Evolutionary conservation across 2,329 filamentous ascomycete species (phyloP), one percentile per base, ranked within the genome.

Genomic region (Helminthosporium solani): DNA sequence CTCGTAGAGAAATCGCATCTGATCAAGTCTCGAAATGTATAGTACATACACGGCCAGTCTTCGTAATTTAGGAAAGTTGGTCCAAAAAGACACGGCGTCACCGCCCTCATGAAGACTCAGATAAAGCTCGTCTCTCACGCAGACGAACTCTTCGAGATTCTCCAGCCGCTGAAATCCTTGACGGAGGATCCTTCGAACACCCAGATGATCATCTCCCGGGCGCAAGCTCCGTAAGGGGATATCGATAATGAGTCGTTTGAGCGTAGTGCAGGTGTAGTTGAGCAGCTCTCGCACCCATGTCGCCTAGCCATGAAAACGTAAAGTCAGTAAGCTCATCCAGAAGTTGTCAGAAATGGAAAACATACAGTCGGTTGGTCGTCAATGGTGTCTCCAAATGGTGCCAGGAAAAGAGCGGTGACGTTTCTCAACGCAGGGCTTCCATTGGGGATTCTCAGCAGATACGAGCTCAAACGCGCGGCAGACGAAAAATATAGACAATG

Each of bases 61-160:
- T 57, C 61, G 62, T 19, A 79, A 63, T 3, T 68, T 64, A 7
- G 70, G 70, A 73, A 75, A 78, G 8, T 68, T 43, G 27, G 62
- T 62, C 76, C 76, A 78, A 3, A 76, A 68, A 8, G 66, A 66
- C 15, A 66, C 53, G 19, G 64, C 61, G 25, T 44, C 43, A 16
- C 35, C 47, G 5, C 47, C 41, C 12, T 42, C 50, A 15, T 47
- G 43, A 0, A 31, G 12, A 38, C 63, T 64, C 44, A 78, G 54
- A n/a, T 64, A 67, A 4, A 77, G 69, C 49, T 78, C 77, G 40
- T 78, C 75, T 7, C 67, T 68, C 16, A 77, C 64, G 54, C 73
- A 75, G 33, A 74, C 72, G 44, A 80, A 76, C 52, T 79, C 75
- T 46, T 79, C 73, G 7, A 80, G 63, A 25, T 53, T 61, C 31